These are phyloP conservation scores for Ceratobasidium sp. DNA, from an alignment of 1,284 basidiomycete species.

Conservation along the genomic window DNA sequence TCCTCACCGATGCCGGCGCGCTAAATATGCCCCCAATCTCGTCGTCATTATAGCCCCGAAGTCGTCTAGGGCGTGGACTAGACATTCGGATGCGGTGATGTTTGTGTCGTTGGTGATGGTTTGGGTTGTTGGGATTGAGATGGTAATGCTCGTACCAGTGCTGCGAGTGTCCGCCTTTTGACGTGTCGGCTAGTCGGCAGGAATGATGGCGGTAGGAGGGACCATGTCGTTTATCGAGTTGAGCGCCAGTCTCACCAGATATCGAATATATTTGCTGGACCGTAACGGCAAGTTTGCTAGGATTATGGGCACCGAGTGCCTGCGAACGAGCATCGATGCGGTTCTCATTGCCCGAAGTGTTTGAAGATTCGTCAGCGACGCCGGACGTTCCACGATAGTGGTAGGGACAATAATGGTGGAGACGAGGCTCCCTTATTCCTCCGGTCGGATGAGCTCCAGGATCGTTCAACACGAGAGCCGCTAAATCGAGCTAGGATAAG, in stretches of 20 bases:
- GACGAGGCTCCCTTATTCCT: background rate
- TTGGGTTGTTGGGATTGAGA: background rate
- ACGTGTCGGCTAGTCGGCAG: background rate
- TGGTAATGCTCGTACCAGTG: slow-evolving; percentile 23
- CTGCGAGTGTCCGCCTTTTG: slow-evolving; percentile 22
- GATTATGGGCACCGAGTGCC: no score
- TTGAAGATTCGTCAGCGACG: no score
- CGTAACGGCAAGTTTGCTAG: no score
- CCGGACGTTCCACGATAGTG: background rate
- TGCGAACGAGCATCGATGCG: no score
- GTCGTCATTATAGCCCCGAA: background rate
- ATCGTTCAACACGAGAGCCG: background rate
- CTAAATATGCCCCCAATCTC: slow-evolving; percentile 3
- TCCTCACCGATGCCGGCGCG: slow-evolving; percentile 12
- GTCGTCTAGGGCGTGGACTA: background rate
- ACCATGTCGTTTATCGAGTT: background rate
- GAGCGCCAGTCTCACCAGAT: background rate
- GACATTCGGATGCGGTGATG: background rate
- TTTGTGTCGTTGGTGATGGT: slow-evolving; percentile 5
- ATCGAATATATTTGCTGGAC: no score
- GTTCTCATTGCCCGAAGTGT: no score
- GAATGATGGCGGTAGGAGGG: background rate
- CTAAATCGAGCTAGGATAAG: background rate
- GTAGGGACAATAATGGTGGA: background rate
- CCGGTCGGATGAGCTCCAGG: background rate